Evolutionary conservation across 371 early-diverging fungal species (phyloP).

Genomic region (Gilbertella persicaria): DNA sequence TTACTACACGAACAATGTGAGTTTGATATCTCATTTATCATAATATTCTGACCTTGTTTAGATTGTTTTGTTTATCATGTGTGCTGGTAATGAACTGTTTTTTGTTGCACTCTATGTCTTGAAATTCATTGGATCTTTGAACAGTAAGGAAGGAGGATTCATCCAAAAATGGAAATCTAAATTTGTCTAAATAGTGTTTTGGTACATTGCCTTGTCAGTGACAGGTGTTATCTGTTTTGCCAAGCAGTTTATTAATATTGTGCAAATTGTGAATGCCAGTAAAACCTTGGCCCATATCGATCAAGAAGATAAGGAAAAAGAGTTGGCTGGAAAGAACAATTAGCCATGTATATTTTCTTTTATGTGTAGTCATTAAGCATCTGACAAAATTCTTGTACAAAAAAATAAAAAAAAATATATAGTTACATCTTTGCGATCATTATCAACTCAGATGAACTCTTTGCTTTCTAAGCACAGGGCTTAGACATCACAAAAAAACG

Average conservation of each 20-base stretch:
- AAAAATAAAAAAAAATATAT: too few species aligned
- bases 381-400: too few species aligned
- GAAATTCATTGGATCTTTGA: constrained; percentile 32
- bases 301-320: constrained; percentile 54
- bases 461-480: too few species aligned
- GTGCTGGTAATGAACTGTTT: constrained; percentile 89
- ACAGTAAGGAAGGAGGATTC: constrained; percentile 19
- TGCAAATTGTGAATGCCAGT: constrained; percentile 89
- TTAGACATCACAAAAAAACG: too few species aligned
- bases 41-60: constrained; percentile 15
- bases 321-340: constrained; percentile 7
- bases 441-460: too few species aligned
- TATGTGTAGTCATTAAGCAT: too few species aligned
- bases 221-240: constrained; percentile 79
- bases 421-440: too few species aligned
- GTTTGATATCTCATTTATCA: constrained; percentile 1
- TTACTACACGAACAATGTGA: constrained; percentile 89
- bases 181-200: constrained; percentile 20
- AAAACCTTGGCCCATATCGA: constrained; percentile 78
- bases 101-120: constrained; percentile 86
- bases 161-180: too few species aligned
- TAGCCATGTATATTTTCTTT: too few species aligned
- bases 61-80: constrained; percentile 86
- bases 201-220: constrained; percentile 42
- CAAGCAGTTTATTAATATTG: constrained; percentile 89